phyloP scores from a whole-genome alignment of 1,284 basidiomycete species.

The Rhodofomes roseus region DNA sequence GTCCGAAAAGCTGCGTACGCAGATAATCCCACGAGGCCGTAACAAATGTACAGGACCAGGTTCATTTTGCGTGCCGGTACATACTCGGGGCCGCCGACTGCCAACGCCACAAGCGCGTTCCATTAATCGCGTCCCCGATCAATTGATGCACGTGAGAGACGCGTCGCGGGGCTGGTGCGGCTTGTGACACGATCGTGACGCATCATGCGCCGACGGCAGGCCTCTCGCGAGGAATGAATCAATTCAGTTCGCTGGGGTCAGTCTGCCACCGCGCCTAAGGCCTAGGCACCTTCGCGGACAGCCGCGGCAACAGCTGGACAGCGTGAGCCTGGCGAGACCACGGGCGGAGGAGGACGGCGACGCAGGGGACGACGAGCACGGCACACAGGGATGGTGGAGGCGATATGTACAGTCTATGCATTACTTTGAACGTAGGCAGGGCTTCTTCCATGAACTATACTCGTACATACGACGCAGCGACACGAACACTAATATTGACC shows the following conservation, averaged over 20 bases:
- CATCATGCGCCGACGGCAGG: neutral
- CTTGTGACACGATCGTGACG: neutral
- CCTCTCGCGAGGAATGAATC: neutral
- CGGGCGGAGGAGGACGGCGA: no score
- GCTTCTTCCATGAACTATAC: slow-evolving; percentile 8
- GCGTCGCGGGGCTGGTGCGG: neutral
- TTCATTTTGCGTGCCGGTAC: no score
- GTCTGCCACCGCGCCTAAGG: neutral
- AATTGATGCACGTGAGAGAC: slow-evolving; percentile 27
- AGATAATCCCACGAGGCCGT: no score
- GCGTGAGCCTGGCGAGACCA: no score
- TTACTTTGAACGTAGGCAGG: slow-evolving; percentile 6
- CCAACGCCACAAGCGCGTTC: neutral
- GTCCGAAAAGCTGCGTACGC: no score
- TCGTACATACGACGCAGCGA: slow-evolving; percentile 7
- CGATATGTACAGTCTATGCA: slow-evolving; percentile 20
- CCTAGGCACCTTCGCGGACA: neutral
- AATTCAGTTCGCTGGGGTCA: neutral
- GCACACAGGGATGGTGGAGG: neutral
- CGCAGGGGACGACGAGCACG: slow-evolving; percentile 15
- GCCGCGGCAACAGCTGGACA: no score
- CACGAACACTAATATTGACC: neutral
- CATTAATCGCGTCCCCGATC: neutral
- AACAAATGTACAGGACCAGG: no score
- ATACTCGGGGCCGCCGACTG: no score